A percentile compares a stretch with the other conserved stretches of the same genome.
Evolutionary conservation across 768 basidiomycete species (phyloP).

Genomic region (Rhizopogon vulgaris): DNA sequence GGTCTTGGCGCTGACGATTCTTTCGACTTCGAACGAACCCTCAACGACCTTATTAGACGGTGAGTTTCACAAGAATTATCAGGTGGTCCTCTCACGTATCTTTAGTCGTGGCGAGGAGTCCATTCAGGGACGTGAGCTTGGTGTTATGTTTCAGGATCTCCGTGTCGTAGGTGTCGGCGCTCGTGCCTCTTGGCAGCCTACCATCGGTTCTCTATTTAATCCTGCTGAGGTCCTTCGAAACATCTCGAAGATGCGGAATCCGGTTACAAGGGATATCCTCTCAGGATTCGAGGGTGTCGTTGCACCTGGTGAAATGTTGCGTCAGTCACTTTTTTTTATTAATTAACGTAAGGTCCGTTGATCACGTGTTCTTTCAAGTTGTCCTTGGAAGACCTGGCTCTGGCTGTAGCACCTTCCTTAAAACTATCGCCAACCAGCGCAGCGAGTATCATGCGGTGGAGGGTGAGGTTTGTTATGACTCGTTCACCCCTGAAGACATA

Average conservation of each 20-base stretch:
- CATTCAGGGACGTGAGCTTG: conserved; percentile 50
- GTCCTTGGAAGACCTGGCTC: conserved; percentile 79
- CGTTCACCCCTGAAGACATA: conserved; percentile 74
- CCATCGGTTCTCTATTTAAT: conserved; percentile 57
- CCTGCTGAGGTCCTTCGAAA: conserved; percentile 37
- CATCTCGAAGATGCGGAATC: conserved; percentile 47
- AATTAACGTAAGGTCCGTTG: neutral
- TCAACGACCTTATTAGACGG: conserved; percentile 18
- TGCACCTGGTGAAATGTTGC: conserved; percentile 61
- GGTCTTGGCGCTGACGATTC: conserved; percentile 13
- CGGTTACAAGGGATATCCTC: conserved; percentile 53
- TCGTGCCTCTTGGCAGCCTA: conserved; percentile 47
- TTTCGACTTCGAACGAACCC: conserved; percentile 26
- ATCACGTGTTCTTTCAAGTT: conserved; percentile 19
- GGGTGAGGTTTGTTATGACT: conserved; percentile 79
- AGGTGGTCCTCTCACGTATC: neutral
- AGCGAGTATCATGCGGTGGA: conserved; percentile 54
- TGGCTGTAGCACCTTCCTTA: conserved; percentile 85
- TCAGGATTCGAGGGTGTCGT: conserved; percentile 50
- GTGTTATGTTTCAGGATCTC: conserved; percentile 55
- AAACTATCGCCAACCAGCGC: conserved; percentile 73
- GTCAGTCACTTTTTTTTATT: conserved; percentile 36
- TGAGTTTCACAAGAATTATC: conserved; percentile 2
- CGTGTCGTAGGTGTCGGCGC: conserved; percentile 56
- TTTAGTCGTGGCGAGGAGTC: conserved; percentile 41